These are phyloP conservation scores for Royoungia palumana DNA, from an alignment of 768 basidiomycete species.

Conservation along the genomic window DNA sequence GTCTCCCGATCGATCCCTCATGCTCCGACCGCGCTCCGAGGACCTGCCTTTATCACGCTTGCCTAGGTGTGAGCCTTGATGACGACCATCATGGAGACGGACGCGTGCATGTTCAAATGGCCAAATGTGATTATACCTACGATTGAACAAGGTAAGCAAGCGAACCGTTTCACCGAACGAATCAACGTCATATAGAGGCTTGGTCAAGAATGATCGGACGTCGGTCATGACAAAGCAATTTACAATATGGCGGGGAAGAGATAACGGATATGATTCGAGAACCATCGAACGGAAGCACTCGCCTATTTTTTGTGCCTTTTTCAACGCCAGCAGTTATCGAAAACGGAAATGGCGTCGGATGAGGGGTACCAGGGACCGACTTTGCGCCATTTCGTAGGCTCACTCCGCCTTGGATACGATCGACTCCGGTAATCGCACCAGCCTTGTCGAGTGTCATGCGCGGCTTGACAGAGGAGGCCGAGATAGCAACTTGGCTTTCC, in stretches of 20 bases:
- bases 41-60: conserved; percentile 22
- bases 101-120: conserved; percentile 96
- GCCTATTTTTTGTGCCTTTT: conserved; percentile 93
- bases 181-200: neutral
- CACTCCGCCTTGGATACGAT: neutral
- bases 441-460: conserved; percentile 4
- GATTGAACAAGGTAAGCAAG: conserved; percentile 4
- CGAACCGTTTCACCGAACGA: neutral
- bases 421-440: neutral
- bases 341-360: conserved; percentile 57
- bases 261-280: neutral
- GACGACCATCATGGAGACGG: conserved; percentile 47
- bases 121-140: conserved; percentile 94
- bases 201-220: conserved; percentile 6
- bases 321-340: conserved; percentile 96
- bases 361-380: conserved; percentile 18
- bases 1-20: conserved; percentile 7
- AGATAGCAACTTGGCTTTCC: conserved; percentile 40
- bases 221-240: neutral
- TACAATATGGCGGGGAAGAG: neutral
- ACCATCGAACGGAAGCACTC: conserved; percentile 16
- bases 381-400: conserved; percentile 12
- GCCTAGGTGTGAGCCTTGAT: conserved; percentile 27
- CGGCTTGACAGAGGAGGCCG: conserved; percentile 3
- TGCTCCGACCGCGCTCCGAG: conserved; percentile 14